Evolutionary conservation across 78 protist species (phyloP), one percentile per base, ranked within the genome.

Genomic region (Speleostelium caveatum): DNA sequence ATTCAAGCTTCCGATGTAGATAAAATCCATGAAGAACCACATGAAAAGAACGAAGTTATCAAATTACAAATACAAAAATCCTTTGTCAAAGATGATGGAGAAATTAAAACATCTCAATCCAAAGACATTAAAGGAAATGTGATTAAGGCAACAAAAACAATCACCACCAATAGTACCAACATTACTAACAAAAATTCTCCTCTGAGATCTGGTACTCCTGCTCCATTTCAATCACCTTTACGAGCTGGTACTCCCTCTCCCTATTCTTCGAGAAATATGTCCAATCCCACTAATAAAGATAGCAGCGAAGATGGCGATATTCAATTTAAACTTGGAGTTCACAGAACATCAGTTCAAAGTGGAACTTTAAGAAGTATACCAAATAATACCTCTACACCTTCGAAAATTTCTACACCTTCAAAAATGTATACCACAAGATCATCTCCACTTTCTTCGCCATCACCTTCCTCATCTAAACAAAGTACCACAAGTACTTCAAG

Each of bases 31-130:
- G 22, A 72, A 2, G 0, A 42, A 33, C 53, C 12, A 2, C 32
- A 67, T 45, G 35, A 16, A 26, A 7, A 8, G 0, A 42, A 28
- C 53, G 91, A 83, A 45, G 69, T 83, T 77, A 67, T 32, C 3
- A 80, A 80, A 58, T n/a, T 83, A 32, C 91, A 83, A 59, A 83
- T 83, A 59, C 91, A 83, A 83, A 83, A 67, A 33, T 30, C 73
- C 5, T 51, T n/a, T 33, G 19, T 28, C 14, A 38, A 26, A 0
- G 42, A 69, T 21, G 21, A 26, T 58, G 75, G 91, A 17, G 80
- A 58, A 38, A 45, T 60, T 41, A 83, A 83, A 51, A 83, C 91
- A n/a, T 69, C 91, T 36, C 91, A 83, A 59, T n/a, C 62, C 30
- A 59, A 72, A 22, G 71, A 72, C 28, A 17, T 53, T 26, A 53